A percentile compares a stretch with the other conserved stretches of the same genome.
Conservation (phyloP, 805 yeast genomes). For the Saccharomycopsis javanensis region DNA sequence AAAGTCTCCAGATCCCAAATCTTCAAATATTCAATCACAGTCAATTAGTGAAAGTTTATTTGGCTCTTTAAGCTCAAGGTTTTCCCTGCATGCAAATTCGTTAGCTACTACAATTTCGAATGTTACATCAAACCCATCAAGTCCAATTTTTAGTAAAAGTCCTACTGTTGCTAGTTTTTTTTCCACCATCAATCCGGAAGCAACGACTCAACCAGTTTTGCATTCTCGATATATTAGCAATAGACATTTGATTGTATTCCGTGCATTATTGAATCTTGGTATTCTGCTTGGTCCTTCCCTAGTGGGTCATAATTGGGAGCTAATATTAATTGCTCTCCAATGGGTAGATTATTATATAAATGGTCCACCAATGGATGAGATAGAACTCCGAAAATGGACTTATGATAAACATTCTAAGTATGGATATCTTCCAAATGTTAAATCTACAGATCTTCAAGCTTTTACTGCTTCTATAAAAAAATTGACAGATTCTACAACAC, state of each 20-base stretch:
- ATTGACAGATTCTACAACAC: constrained; percentile 50
- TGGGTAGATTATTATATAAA: constrained; percentile 68
- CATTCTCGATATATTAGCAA: constrained; percentile 44
- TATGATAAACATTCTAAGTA: constrained; percentile 9
- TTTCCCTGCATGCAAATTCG: constrained; percentile 13
- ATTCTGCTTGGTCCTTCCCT: constrained; percentile 73
- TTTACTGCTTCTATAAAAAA: constrained; percentile 51
- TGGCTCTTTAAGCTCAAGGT: constrained; percentile 16
- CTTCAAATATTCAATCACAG: background rate
- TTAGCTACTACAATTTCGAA: constrained; percentile 11
- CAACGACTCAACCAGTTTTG: constrained; percentile 14
- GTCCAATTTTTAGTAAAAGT: constrained; percentile 15
- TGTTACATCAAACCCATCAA: constrained; percentile 5
- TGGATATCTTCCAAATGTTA: constrained; percentile 23
- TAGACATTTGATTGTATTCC: constrained; percentile 62
- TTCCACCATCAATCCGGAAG: constrained; percentile 11
- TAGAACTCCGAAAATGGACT: constrained; percentile 25
- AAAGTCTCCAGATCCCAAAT: background rate
- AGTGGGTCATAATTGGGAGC: constrained; percentile 50
- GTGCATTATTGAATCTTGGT: constrained; percentile 72
- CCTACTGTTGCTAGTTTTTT: constrained; percentile 17
- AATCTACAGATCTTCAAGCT: constrained; percentile 34
- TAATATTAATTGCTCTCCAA: constrained; percentile 53
- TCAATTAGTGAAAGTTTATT: constrained; percentile 17
- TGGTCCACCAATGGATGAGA: constrained; percentile 39